Percentiles rank a stretch among this genome's conserved stretches.
phyloP scores from a whole-genome alignment of 495 filamentous ascomycete species.

The Penicillium goetzii region DNA sequence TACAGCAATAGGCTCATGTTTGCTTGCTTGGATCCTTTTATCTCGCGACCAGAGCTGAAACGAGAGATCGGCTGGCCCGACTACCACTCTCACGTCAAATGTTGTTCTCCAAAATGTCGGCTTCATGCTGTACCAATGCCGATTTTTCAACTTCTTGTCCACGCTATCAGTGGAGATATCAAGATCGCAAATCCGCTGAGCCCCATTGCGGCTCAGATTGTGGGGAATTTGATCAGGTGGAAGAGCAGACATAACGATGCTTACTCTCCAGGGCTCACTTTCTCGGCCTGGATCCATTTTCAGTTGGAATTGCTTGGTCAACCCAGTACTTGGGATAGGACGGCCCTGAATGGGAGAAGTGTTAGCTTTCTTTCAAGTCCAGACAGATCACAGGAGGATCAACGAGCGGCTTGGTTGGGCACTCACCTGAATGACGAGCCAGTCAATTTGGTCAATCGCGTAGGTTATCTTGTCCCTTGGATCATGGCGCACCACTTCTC shows the following conservation, averaged over 20 bases:
- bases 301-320: conserved; percentile 49
- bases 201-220: conserved; percentile 42
- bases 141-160: conserved; percentile 50
- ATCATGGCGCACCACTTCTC: conserved; percentile 47
- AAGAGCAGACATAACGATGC: conserved; percentile 53
- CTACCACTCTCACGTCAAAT: conserved; percentile 56
- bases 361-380: neutral
- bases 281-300: conserved; percentile 46
- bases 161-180: conserved; percentile 38
- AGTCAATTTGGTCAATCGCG: conserved; percentile 57
- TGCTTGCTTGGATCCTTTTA: conserved; percentile 42
- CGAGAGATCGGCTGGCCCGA: conserved; percentile 57
- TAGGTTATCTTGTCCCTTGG: conserved; percentile 50
- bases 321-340: conserved; percentile 40
- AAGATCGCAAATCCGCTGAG: conserved; percentile 31
- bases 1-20: conserved; percentile 55
- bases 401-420: neutral
- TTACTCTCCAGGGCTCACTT: conserved; percentile 45
- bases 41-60: conserved; percentile 60
- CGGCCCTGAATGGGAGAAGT: conserved; percentile 33
- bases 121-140: conserved; percentile 47
- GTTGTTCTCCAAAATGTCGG: conserved; percentile 50
- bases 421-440: conserved; percentile 56
- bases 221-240: conserved; percentile 45
- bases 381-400: neutral